Percentiles rank a stretch among this genome's conserved stretches.
phyloP scores from a whole-genome alignment of 1,284 basidiomycete genomes.

The Earliella scabrosa region DNA sequence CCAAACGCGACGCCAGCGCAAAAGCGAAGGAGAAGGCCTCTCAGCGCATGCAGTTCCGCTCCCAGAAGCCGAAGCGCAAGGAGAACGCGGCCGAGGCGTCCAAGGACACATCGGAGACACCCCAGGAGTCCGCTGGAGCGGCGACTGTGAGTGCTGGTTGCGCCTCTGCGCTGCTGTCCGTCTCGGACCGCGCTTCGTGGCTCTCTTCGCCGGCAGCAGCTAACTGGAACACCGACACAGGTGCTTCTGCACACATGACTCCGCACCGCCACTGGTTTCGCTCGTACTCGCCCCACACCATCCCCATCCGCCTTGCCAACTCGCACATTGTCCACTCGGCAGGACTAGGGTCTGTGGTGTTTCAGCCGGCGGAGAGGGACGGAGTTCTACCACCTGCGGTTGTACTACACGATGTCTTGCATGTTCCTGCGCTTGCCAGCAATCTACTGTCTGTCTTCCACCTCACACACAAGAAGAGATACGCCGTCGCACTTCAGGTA shows the following conservation, averaged over 20 bases:
- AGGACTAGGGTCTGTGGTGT: too few relatives aligned
- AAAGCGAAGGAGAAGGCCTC: neutral
- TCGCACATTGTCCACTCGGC: conserved; percentile 19
- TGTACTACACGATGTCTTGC: conserved; percentile 14
- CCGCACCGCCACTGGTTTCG: conserved; percentile 20
- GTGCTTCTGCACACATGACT: conserved; percentile 15
- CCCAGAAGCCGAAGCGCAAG: neutral
- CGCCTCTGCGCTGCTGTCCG: conserved; percentile 3
- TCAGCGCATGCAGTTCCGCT: neutral
- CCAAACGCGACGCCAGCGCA: neutral
- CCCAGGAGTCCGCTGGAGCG: conserved; percentile 1
- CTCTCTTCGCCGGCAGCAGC: neutral
- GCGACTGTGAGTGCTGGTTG: conserved; percentile 7
- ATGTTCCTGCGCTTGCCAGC: conserved; percentile 18
- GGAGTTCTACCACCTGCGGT: too few relatives aligned
- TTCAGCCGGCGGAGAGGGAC: too few relatives aligned
- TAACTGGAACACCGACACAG: conserved; percentile 15
- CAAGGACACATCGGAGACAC: neutral
- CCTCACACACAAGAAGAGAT: conserved; percentile 6
- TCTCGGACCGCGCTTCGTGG: neutral
- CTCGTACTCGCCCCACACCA: conserved; percentile 33
- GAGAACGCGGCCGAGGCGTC: neutral
- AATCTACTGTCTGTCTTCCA: conserved; percentile 20
- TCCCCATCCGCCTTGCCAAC: conserved; percentile 5
- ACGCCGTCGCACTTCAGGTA: neutral